Base-by-base conservation (phyloP, 495 filamentous ascomycete species). In the Sporormia fimetaria region DNA sequence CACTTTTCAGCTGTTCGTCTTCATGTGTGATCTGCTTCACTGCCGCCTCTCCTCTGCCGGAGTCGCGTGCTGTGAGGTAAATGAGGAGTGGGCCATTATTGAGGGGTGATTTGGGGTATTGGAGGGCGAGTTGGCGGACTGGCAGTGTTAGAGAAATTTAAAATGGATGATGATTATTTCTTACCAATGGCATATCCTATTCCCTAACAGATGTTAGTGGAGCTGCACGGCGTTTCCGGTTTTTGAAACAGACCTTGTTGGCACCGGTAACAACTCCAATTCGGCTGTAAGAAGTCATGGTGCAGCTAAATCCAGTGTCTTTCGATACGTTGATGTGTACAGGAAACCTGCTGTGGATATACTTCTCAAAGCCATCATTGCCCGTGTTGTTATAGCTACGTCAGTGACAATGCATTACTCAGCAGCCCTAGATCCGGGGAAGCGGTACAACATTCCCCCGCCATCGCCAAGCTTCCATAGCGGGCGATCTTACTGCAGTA, bases 11-110 rank as follows among this genome's bases (percentile, higher is more conserved):
- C 31, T 60, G 56, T 6, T 44, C 42, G 43, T 72, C 68, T 31
- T 44, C 39, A 8, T 58, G 38, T 8, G n/a, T n/a, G 1, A 72
- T 44, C 6, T 44, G 37, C 24, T 60, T 54, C 24, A 70, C 36
- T 0, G 68, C 68, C 34, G 52, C 60, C 48, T 65, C 56, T 8
- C 68, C 68, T 21, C 62, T 49, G 8, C 37, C 37, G 26, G 49
- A 38, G 28, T 68, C 65, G 32, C 68, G 65, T 8, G 68, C 68
- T 6, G 68, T 67, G 3, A 72, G 59, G 52, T 72, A 72, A 47
- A 72, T 71, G 27, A 69, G 56, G 31, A 71, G 44, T 3, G 63
- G 60, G 7, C 61, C 63, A 32, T 57, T 57, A 34, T 65, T 63
- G 42, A 67, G 50, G 9, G 64, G 33, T 4, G 67, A 69, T 3